Evolutionary conservation across 202 grass and related monocot genomes (phyloP).

Genomic region (Alloteropsis angusta): DNA sequence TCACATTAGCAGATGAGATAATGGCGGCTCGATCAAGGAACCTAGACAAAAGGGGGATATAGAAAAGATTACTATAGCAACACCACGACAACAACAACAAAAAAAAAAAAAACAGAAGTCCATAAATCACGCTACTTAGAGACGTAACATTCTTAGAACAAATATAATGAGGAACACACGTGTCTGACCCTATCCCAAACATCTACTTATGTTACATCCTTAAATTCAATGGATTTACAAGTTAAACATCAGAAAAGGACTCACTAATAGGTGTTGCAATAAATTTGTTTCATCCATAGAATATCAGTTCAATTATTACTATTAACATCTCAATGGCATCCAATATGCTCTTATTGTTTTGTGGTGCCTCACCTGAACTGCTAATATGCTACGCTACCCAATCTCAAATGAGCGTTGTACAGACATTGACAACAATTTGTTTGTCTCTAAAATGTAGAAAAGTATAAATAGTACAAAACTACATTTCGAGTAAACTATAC

Average conservation of each 20-base stretch:
- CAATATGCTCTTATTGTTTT: not conserved
- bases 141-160: not conserved
- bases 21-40: conserved; percentile 78
- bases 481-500: not conserved
- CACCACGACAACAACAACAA: not conserved
- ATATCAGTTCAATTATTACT: not conserved
- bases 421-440: not conserved
- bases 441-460: not conserved
- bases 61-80: not conserved
- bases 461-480: not conserved
- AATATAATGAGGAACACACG: not conserved
- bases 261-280: not conserved
- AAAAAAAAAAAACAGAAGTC: not conserved
- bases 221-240: not conserved
- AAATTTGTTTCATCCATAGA: not conserved
- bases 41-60: conserved; percentile 11
- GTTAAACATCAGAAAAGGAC: not conserved
- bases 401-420: not conserved
- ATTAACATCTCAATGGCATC: not conserved
- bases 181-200: not conserved
- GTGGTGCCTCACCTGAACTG: not conserved
- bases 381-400: not conserved
- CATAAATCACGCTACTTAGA: not conserved
- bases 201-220: not conserved
- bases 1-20: conserved; percentile 36